Evolutionary conservation across 768 basidiomycete genomes (phyloP), one percentile per base, ranked within the genome.

Genomic region (Cystobasidium tubakii): DNA sequence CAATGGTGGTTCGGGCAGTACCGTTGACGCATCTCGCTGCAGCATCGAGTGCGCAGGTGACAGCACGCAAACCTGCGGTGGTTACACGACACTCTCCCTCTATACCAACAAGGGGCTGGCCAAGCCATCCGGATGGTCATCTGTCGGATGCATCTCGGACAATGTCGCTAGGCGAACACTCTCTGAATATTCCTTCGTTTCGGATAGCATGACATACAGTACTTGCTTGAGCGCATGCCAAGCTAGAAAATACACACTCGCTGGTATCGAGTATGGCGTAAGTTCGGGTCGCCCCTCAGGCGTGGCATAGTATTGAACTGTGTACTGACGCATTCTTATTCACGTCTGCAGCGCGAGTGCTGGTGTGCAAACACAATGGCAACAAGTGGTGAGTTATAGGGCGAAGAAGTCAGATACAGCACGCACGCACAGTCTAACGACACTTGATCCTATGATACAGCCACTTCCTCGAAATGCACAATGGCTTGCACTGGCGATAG

Each of bases 401-500:
- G n/a, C n/a, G n/a, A n/a, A n/a, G n/a, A n/a, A n/a, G n/a, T n/a
- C n/a, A n/a, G n/a, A n/a, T n/a, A n/a, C n/a, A n/a, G n/a, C n/a
- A n/a, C n/a, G n/a, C n/a, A n/a, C n/a, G n/a, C n/a, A n/a, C n/a
- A n/a, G n/a, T n/a, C n/a, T n/a, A n/a, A n/a, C n/a, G n/a, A n/a
- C n/a, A n/a, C n/a, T n/a, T n/a, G n/a, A n/a, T n/a, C n/a, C n/a
- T n/a, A n/a, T n/a, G n/a, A n/a, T n/a, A n/a, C 39, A 67, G 66
- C 19, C 13, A 31, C 69, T 23, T 34, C 33, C 21, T 15, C 53
- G 1, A 10, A 31, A 25, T 71, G 69, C 55, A 31, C 29, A 2
- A 71, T 71, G 69, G 13, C 69, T 7, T 71, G 69, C 27, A 25
- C 69, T 36, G 69, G 69, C 21, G 69, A 53, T 27, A n/a, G 2